phyloP scores from a whole-genome alignment of 2,329 filamentous ascomycete species.

The Fusarium avenaceum region DNA sequence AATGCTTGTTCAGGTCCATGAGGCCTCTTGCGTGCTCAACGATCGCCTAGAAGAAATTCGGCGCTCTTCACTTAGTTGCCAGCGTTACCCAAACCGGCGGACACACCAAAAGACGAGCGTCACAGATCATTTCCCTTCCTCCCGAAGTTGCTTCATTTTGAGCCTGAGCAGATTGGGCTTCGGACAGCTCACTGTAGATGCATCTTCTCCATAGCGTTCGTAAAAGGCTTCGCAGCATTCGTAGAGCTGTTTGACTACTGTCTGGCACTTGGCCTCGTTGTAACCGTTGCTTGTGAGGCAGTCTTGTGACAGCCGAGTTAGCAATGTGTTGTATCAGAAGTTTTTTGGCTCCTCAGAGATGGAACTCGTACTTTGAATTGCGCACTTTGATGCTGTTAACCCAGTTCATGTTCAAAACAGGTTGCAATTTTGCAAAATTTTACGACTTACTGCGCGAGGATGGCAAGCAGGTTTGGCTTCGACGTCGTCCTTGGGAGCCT shows the following conservation, averaged over 20 bases:
- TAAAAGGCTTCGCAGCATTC: conserved; percentile 95
- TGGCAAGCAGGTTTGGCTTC: conserved; percentile 85
- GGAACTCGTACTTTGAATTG: conserved; percentile 79
- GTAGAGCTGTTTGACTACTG: conserved; percentile 86
- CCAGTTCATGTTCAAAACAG: neutral
- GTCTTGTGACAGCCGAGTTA: conserved; percentile 63
- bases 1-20: conserved; percentile 91
- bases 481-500: conserved; percentile 74
- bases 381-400: conserved; percentile 71
- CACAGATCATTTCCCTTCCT: conserved; percentile 63
- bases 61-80: conserved; percentile 81
- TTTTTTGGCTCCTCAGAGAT: neutral
- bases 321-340: neutral
- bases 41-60: conserved; percentile 88
- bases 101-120: conserved; percentile 60
- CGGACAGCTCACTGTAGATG: conserved; percentile 85
- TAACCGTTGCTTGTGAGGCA: conserved; percentile 88
- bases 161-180: conserved; percentile 82
- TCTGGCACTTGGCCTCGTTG: conserved; percentile 85
- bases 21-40: conserved; percentile 96
- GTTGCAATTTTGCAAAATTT: neutral
- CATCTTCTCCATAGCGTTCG: conserved; percentile 79
- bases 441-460: conserved; percentile 77
- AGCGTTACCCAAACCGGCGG: conserved; percentile 63
- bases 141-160: conserved; percentile 80